These are phyloP conservation scores for Cercospora sp. DNA, from an alignment of 2,329 filamentous ascomycete genomes.

Conservation along the genomic window DNA sequence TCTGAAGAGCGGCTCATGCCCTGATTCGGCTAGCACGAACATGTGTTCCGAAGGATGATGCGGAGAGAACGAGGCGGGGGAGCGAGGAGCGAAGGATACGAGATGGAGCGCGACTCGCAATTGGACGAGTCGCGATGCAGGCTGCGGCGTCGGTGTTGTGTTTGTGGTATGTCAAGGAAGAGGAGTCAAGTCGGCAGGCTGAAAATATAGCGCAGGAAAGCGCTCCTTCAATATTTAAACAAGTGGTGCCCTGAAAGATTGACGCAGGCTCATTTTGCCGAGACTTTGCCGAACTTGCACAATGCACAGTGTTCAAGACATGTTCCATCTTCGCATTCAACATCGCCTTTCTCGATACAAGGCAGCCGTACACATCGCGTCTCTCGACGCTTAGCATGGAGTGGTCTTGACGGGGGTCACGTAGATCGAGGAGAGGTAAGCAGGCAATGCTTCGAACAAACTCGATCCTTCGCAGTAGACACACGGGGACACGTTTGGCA, in stretches of 20 bases:
- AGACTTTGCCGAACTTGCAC: not conserved
- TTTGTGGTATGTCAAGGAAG: not conserved
- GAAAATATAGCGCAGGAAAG: not conserved
- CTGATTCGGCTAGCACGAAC: conserved; percentile 2
- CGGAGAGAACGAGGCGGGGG: conserved; percentile 9
- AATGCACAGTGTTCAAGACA: not conserved
- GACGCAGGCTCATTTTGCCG: not conserved
- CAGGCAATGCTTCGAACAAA: not conserved
- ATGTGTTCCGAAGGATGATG: not conserved
- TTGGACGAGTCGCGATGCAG: conserved; percentile 7
- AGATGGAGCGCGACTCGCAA: not conserved
- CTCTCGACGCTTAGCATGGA: not conserved
- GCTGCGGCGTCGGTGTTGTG: not conserved
- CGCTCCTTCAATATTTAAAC: not conserved
- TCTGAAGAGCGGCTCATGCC: conserved; percentile 1
- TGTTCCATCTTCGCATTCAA: not conserved
- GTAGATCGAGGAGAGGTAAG: not conserved
- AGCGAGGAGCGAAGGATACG: conserved; percentile 1
- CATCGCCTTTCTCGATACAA: not conserved
- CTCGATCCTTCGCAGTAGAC: too few relatives aligned
- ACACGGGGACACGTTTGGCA: not conserved
- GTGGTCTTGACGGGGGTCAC: not conserved
- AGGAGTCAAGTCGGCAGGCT: not conserved
- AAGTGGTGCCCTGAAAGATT: not conserved
- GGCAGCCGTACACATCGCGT: not conserved